Base-by-base conservation (phyloP, 2,329 filamentous ascomycete species). In the Fusarium penzigii region DNA sequence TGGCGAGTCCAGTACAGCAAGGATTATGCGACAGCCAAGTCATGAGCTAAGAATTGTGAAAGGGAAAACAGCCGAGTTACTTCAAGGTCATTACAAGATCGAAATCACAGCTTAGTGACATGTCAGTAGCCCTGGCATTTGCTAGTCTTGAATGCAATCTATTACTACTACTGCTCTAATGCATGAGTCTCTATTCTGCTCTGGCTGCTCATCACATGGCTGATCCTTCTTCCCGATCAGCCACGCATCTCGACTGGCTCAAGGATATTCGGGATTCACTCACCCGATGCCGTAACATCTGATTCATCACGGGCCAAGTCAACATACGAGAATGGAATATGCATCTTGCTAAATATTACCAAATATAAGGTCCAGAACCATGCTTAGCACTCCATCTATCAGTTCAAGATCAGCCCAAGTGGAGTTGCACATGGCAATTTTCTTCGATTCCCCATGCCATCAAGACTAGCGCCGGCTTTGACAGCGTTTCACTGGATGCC, bases 81-180 rank as follows among this genome's bases (percentile, higher is more conserved):
- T 53, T 1, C 61, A 60, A 9, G 62, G 61, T 6, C 25, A n/a
- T 7, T 63, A 63, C 42, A 55, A 48, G 38, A 29, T 63, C n/a
- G 50, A 59, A n/a, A 57, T 61, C 11, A 53, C 48, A 17, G 40
- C 49, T 40, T 53, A 55, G 46, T 11, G 17, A 9, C 9, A 7
- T 4, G 16, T 17, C 41, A 42, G 2, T n/a, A 44, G 29, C 14
- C 42, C 17, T 7, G 29, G 17, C 7, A 43, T 10, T 29, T 25
- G 20, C 7, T 25, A 25, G 20, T 25, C 20, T 25, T 25, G 20
- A 25, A 39, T 39, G 9, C 5, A 13, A 5, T 39, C 36, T 39
- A 9, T 39, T 4, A 7, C 20, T 25, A 25, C 7, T 25, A 25
- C 20, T 25, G 20, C 7, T 25, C 20, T 25, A n/a, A 25, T 25